Evolutionary conservation across 345 rosid species (phyloP), one percentile per base, ranked within the genome.

Genomic region (Murraya paniculata): DNA sequence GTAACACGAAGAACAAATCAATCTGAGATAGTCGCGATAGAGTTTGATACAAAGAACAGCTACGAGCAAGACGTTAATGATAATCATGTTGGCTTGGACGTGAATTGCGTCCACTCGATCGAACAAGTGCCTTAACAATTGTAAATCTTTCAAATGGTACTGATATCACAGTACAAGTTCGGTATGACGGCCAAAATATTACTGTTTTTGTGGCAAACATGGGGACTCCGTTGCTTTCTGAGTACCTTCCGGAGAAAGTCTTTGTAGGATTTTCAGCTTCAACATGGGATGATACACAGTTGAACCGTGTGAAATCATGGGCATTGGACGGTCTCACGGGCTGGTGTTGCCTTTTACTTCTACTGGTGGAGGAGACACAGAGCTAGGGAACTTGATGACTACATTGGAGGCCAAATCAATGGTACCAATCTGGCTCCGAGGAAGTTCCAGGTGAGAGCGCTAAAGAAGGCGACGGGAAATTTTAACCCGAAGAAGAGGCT

Each of bases 241-340:
- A 0, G 2, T 73, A 80, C 71, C 92, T 94, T 45, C 93, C 93
- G 1, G 56, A 83, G 72, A 65, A 36, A 18, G 91, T 92, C 60
- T 86, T 57, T 7, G 83, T 92, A 1, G 98, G 93, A 16, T 92
- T 92, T n/a, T 85, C 97, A 0, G 96, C 79, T 10, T 90, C 94
- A 7, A 90, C 91, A 14, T 75, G 94, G 64, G 53, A 64, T 48
- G 56, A 38, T 60, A 87, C 88, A 0, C 66, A 89, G 74, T 60
- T 75, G 4, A 89, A 94, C 71, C 91, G 94, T 38, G 89, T 94
- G 9, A 78, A 0, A 76, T 86, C 94, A 9, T 92, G 95, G 95
- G 48, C 24, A 0, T 94, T 94, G 64, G 98, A 97, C 28, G 36
- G 33, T n/a, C n/a, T n/a, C n/a, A n/a, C n/a, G n/a, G n/a, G 6